Base-by-base conservation (phyloP, 176 grass and related monocot genomes). In the Oryza longistaminata region DNA sequence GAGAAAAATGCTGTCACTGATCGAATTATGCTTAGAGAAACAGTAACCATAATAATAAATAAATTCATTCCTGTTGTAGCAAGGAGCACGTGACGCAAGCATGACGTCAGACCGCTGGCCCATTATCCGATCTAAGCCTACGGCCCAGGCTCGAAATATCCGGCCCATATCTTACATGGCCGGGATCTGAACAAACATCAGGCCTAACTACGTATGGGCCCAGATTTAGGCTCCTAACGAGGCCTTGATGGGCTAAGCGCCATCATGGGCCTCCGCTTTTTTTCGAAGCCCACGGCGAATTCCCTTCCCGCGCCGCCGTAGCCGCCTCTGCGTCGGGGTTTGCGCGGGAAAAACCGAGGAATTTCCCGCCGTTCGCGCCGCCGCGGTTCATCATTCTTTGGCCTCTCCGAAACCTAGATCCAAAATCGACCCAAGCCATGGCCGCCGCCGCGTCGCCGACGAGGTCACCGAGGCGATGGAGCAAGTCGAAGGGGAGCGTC, bases 301-400 rank as follows among this genome's bases (percentile, higher is more conserved):
- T 62, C n/a, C 5, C 2, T 60, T 22, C 19, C 2, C 1, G 53
- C 76, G 4, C 3, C 21, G 31, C 46, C 70, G 70, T 70, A 45
- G 85, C 60, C 62, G 35, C 29, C 9, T 12, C 9, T 12, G 3
- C 11, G 5, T 17, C 24, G 22, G 42, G 11, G 29, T 82, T 82
- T 60, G 75, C 48, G 89, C 89, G 89, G 84, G 80, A 87, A 83
- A 79, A 31, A 11, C 16, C 49, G 82, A 68, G 46, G 14, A 6
- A 1, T 22, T 26, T 66, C 75, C 80, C 85, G 80, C 89, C 80
- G 64, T 83, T 49, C 49, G 10, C 25, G 2, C 9, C 49, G 53
- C 19, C 29, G 29, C 19, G 17, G 19, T 60, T 60, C 19, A 48
- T 71, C 39, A 46, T 45, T 78, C 16, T 24, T 14, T 55, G 4